Base-by-base conservation (phyloP, 331 rosid species). In the Quercus tomentella region DNA sequence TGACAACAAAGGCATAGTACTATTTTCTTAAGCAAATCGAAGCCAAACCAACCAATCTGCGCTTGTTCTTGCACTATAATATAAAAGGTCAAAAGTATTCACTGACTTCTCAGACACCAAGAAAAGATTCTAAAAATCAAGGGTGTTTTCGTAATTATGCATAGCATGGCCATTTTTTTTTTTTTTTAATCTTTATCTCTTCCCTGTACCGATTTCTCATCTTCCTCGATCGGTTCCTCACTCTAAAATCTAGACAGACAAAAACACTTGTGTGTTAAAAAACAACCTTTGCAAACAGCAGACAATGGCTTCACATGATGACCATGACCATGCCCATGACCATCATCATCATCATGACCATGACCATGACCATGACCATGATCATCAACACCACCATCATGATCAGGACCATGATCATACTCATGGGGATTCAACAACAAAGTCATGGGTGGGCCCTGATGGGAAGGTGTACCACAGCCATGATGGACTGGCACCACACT, bases 401-500 rank as follows among this genome's bases (percentile, higher is more conserved):
- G 77, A 77, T 0, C 80, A 76, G 26, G 73, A 83, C 6, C 79
- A 78, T 58, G 56, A 69, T 21, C 79, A 88, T 26, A 35, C 35
- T 5, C 80, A 79, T 25, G 90, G 79, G 28, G 92, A 79, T 73
- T 73, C 89, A 26, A 75, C 70, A 16, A 6, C 83, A 4, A 76
- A 80, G 9, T 87, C 99, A 6, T 90, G 86, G 82, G 87, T 89
- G 16, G 97, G 96, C 14, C 37, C 83, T 3, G 98, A 96, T 68
- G 99, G 99, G 78, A 91, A n/a, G 85, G 85, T 89, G 57, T 96
- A 83, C 84, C 99, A 96, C 62, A 93, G 96, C 85, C 99, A 95
- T 82, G 99, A 95, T 76, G 99, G 98, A 26, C 86, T 95, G 0
- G 98, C 99, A 12, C 98, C 99, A 8, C 99, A 93, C 79, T 96